Percentiles rank a stretch among this genome's conserved stretches.
These are phyloP conservation scores for Actinomucor elegans DNA, from an alignment of 371 early-diverging fungal genomes.

Conservation along the genomic window DNA sequence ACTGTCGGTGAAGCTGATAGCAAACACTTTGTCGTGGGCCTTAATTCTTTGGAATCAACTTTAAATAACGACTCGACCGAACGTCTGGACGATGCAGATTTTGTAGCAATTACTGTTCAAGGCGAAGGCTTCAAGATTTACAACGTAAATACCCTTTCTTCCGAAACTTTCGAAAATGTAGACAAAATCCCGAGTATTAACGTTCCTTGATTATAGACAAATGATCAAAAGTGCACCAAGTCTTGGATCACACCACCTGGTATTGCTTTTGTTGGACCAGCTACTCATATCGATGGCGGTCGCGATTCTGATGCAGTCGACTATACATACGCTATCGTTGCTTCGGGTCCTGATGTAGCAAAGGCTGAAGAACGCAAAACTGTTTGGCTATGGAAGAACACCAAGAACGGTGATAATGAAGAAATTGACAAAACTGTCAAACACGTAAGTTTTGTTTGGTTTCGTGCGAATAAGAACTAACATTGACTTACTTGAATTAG, in stretches of 20 bases:
- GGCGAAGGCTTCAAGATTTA: constrained; percentile 62
- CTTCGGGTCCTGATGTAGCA: constrained; percentile 56
- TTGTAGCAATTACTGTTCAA: constrained; percentile 57
- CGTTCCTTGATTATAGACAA: constrained; percentile 46
- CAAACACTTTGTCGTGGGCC: constrained; percentile 38
- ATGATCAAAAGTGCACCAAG: constrained; percentile 58
- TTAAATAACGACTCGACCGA: constrained; percentile 28
- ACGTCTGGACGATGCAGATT: constrained; percentile 32
- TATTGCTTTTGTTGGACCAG: constrained; percentile 53
- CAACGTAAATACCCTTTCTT: constrained; percentile 57
- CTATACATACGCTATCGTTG: constrained; percentile 56
- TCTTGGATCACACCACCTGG: constrained; percentile 64
- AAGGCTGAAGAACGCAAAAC: constrained; percentile 50
- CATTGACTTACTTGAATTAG: constrained; percentile 17
- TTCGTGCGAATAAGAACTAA: background rate
- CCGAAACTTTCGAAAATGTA: too few species aligned
- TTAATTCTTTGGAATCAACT: constrained; percentile 36
- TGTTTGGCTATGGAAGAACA: constrained; percentile 60
- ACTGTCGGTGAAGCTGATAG: constrained; percentile 29
- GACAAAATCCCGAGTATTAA: too few species aligned
- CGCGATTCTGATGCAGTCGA: constrained; percentile 36
- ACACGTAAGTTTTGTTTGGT: constrained; percentile 23
- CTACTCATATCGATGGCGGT: constrained; percentile 38
- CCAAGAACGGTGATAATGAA: constrained; percentile 20
- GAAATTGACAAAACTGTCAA: constrained; percentile 27